phyloP scores from a whole-genome alignment of 768 basidiomycete genomes.

The Lyophyllum atratum region DNA sequence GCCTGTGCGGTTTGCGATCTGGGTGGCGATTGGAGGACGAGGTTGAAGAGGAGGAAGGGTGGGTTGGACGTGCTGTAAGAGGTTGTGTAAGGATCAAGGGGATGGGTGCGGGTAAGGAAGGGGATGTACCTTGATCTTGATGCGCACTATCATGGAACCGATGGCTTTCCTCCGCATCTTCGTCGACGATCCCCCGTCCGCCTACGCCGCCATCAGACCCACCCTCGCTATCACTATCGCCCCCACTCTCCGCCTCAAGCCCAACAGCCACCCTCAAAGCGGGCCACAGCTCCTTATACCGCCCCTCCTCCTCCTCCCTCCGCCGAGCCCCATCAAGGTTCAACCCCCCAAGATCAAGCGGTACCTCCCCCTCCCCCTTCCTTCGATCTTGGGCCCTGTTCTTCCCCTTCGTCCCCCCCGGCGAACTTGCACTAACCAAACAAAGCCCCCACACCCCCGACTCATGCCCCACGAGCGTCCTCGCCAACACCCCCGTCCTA shows the following conservation, averaged over 20 bases:
- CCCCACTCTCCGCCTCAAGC: slow-evolving; percentile 15
- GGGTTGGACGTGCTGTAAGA: too few relatives aligned
- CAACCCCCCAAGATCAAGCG: neutral
- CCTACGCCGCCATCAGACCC: slow-evolving; percentile 3
- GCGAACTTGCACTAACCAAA: slow-evolving; percentile 10
- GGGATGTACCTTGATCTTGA: neutral
- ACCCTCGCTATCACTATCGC: slow-evolving; percentile 1
- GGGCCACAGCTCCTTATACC: slow-evolving; percentile 33
- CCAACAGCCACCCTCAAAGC: slow-evolving; percentile 54
- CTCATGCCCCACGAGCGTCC: slow-evolving; percentile 31
- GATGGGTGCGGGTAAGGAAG: neutral
- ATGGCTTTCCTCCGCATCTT: slow-evolving; percentile 3
- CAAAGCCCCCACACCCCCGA: slow-evolving; percentile 13
- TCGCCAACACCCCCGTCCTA: slow-evolving; percentile 70
- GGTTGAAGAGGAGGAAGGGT: too few relatives aligned
- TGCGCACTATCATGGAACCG: neutral
- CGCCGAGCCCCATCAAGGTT: neutral
- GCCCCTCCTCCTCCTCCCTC: neutral
- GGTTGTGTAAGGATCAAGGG: neutral
- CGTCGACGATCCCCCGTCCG: slow-evolving; percentile 7
- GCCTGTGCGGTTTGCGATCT: neutral
- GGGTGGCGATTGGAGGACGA: neutral
- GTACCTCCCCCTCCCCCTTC: neutral
- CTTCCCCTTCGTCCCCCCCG: neutral
- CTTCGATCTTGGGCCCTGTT: neutral